Evolutionary conservation across 2,329 filamentous ascomycete species (phyloP), one percentile per base, ranked within the genome.

Genomic region (Cladosporium cucumerinum): DNA sequence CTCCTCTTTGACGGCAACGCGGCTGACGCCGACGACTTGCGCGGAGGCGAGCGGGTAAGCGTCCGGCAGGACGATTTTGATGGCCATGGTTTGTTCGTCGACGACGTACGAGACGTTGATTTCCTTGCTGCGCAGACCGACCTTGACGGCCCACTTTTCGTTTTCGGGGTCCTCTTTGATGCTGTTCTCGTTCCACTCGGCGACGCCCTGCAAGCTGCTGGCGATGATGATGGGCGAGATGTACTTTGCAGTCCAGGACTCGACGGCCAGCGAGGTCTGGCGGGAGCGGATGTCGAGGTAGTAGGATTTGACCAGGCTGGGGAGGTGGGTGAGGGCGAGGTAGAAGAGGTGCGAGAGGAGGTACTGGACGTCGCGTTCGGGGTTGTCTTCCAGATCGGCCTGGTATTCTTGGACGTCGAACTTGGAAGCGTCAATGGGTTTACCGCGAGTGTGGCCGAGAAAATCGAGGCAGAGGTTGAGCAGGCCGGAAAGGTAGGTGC

Each of bases 311-410:
- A 93, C 92, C 4, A 95, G 82, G 1, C 88, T 89, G 0, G 93
- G 92, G 0, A 91, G 82, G 73, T 92, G 89, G 72, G 87, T 90
- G 43, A 99, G 84, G 6, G 86, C 85, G 5, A 93, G 83, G 76
- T 93, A 98, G 80, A 92, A 98, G 1, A 98, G 78, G 71, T 98
- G 92, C 0, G 92, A 85, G 2, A 96, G 82, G 3, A 98, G 83
- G 87, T 90, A 94, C 71, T 96, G 89, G 72, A 91, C 87, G 71
- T 92, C 91, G 68, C 85, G 86, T 74, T 92, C 89, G 0, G 87
- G 84, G 0, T 82, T 78, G 60, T 92, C 87, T 0, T 85, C 79
- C 25, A 69, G 68, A 43, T 81, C 77, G 1, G 78, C 80, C 3
- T 89, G 87, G 64, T 90, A 89, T 0, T 83, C 82, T 51, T 84